Percentiles rank a stretch among this genome's conserved stretches.
Conservation (phyloP, 2,329 filamentous ascomycete genomes). For the Eutypa lata region DNA sequence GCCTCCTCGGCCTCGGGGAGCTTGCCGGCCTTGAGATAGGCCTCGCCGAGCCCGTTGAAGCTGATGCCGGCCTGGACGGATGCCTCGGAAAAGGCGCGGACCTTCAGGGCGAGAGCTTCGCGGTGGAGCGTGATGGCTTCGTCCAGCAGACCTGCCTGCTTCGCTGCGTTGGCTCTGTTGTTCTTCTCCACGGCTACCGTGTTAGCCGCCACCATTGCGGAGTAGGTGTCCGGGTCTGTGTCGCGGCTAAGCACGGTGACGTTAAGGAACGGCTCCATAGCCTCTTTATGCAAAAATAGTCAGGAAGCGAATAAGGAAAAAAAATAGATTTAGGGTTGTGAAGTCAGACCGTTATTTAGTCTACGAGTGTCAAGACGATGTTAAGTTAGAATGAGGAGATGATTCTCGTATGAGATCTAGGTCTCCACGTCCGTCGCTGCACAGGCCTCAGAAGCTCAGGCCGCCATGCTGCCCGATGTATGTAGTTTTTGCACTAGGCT, state of each 20-base stretch:
- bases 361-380: too few relatives aligned
- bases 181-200: not conserved
- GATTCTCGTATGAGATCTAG: too few relatives aligned
- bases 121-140: constrained; percentile 9
- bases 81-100: constrained; percentile 5
- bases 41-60: constrained; percentile 13
- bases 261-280: not conserved
- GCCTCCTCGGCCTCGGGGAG: constrained; percentile 13
- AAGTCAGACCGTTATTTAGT: too few relatives aligned
- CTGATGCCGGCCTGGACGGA: constrained; percentile 11
- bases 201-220: not conserved
- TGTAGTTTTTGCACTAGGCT: too few relatives aligned
- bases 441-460: too few relatives aligned
- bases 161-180: not conserved
- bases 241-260: not conserved
- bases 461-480: too few relatives aligned
- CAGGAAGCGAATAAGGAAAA: too few relatives aligned
- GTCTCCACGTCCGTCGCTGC: too few relatives aligned
- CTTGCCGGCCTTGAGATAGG: not conserved
- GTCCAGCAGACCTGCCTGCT: not conserved
- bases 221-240: not conserved
- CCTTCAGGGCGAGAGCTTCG: constrained; percentile 10
- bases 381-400: too few relatives aligned
- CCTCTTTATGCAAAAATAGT: too few relatives aligned
- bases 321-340: too few relatives aligned